These are phyloP conservation scores for Lecanosticta acicola DNA, from an alignment of 2,329 filamentous ascomycete species.

Conservation along the genomic window DNA sequence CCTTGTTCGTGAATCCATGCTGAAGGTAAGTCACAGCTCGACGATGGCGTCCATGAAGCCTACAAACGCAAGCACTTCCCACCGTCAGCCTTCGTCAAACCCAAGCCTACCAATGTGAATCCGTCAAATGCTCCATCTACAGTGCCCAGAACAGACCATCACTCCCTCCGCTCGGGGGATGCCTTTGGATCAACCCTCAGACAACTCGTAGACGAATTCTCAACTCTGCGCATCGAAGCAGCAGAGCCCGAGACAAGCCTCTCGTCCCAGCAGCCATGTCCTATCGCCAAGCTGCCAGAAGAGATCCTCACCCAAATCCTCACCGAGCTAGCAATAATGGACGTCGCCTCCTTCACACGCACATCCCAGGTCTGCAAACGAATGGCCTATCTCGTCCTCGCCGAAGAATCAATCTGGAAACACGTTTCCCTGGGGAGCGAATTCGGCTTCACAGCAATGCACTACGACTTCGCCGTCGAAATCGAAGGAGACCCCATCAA, in stretches of 20 bases:
- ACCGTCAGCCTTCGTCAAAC: conserved; percentile 46
- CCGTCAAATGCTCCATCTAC: conserved; percentile 45
- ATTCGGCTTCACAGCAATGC: conserved; percentile 78
- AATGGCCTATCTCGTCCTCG: conserved; percentile 75
- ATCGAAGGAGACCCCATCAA: conserved; percentile 44
- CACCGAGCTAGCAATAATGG: conserved; percentile 62
- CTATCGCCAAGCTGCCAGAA: conserved; percentile 69
- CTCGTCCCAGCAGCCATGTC: conserved; percentile 69
- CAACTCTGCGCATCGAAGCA: conserved; percentile 61
- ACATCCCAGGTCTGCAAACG: conserved; percentile 78
- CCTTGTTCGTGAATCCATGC: conserved; percentile 14
- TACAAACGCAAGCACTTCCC: conserved; percentile 94
- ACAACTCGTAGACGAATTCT: conserved; percentile 72
- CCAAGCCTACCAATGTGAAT: conserved; percentile 40
- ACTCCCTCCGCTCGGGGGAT: conserved; percentile 42
- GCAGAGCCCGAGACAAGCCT: conserved; percentile 65
- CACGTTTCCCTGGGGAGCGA: conserved; percentile 63
- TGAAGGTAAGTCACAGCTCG: conserved; percentile 56
- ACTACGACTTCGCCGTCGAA: conserved; percentile 67
- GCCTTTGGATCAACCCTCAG: conserved; percentile 49
- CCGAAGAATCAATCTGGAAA: conserved; percentile 83
- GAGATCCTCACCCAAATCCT: conserved; percentile 82
- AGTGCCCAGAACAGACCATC: conserved; percentile 51
- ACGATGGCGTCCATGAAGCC: conserved; percentile 72
- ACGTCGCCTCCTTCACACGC: conserved; percentile 71